Evolutionary conservation across 208 protist species (phyloP).

Genomic region (Lotmaria passim): DNA sequence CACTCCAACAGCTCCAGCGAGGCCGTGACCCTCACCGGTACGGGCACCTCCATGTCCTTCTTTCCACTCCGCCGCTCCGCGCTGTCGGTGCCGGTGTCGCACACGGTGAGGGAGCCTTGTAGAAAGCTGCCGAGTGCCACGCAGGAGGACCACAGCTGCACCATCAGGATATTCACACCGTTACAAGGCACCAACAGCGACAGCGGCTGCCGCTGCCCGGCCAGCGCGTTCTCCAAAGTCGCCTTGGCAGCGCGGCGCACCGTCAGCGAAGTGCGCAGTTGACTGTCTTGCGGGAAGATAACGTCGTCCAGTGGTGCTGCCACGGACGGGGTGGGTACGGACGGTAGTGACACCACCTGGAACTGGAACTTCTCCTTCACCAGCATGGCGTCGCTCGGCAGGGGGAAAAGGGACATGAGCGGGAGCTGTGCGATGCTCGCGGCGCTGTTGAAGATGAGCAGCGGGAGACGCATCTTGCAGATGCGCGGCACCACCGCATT

Average conservation of each 20-base stretch:
- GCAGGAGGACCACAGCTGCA: slow-evolving; percentile 41
- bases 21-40: slow-evolving; percentile 22
- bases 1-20: slow-evolving; percentile 36
- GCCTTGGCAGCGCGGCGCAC: slow-evolving; percentile 24
- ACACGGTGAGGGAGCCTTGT: slow-evolving; percentile 38
- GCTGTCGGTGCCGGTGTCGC: not conserved
- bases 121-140: slow-evolving; percentile 46
- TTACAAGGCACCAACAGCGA: slow-evolving; percentile 35
- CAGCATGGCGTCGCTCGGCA: slow-evolving; percentile 21
- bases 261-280: slow-evolving; percentile 31
- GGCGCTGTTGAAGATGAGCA: slow-evolving; percentile 33
- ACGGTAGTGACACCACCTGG: slow-evolving; percentile 26
- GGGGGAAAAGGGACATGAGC: slow-evolving; percentile 42
- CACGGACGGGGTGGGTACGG: slow-evolving; percentile 38
- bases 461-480: slow-evolving; percentile 15
- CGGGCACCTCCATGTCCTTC: slow-evolving; percentile 15
- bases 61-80: not conserved
- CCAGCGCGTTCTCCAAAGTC: slow-evolving; percentile 20
- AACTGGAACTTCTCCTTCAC: slow-evolving; percentile 40
- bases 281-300: slow-evolving; percentile 30
- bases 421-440: slow-evolving; percentile 31
- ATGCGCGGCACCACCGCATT: slow-evolving; percentile 4
- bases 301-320: slow-evolving; percentile 37
- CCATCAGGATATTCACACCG: slow-evolving; percentile 29
- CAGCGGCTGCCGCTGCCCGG: slow-evolving; percentile 34